Evolutionary conservation across 257 asterid species (phyloP), one percentile per base, ranked within the genome.

Genomic region (Asclepias syriaca): DNA sequence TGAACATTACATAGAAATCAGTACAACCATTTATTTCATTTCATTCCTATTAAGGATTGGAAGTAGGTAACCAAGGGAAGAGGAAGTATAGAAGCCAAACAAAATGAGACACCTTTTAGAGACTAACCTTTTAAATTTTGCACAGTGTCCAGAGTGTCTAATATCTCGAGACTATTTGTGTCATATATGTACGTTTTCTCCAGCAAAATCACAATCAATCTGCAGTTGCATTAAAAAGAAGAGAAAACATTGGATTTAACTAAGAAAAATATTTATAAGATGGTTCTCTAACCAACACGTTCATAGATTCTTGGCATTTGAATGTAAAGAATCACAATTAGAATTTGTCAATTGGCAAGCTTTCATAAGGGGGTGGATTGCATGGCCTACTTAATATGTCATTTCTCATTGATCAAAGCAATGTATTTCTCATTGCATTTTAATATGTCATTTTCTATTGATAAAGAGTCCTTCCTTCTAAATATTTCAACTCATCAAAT

Each of bases 101-200:
- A 46, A 46, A 10, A 21, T 3, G 14, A 9, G 40, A 19, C 6
- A 66, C 18, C 12, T 58, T 48, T 9, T 71, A 63, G 69, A 66
- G 56, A 76, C 89, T 77, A 57, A 91, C 98, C 98, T 87, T 84
- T 91, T 72, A 68, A 43, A 64, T 93, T 93, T 73, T 93, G 95
- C 72, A 87, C 96, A 66, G 97, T 93, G 78, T 87, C 96, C 77
- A 93, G 82, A 73, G 91, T 79, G 74, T 84, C 90, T 87, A 87
- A 77, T 76, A 84, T 85, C 75, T 86, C 83, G 79, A 93, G 85
- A 75, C 77, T 87, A 81, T 85, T 88, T 65, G 76, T 86, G 73
- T 93, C 98, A 82, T 93, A 93, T 57, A 93, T 80, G 75, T 85
- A 89, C 50, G 92, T 81, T 84, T 93, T 83, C 79, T 91, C 96